Conservation (phyloP, 768 basidiomycete species). For the Hericium alpestre region DNA sequence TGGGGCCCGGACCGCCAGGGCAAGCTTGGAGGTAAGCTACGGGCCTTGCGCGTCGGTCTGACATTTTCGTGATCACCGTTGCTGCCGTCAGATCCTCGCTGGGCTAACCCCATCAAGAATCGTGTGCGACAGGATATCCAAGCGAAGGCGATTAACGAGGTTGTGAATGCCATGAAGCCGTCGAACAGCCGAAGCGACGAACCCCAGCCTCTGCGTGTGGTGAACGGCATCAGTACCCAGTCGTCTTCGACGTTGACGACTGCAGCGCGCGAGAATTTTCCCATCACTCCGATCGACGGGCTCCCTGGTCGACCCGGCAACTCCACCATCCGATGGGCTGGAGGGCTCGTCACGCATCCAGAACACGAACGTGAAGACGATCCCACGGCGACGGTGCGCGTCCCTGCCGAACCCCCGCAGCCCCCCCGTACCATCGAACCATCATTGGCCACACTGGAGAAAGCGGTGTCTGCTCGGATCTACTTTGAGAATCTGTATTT, state of each 20-base stretch:
- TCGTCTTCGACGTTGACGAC: constrained; percentile 68
- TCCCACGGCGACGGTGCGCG: constrained; percentile 17
- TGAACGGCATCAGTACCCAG: constrained; percentile 65
- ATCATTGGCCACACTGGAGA: constrained; percentile 85
- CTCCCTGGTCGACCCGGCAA: constrained; percentile 48
- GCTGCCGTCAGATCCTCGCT: constrained; percentile 58
- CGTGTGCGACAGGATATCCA: constrained; percentile 57
- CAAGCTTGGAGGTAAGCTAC: constrained; percentile 67
- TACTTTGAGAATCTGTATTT: constrained; percentile 92
- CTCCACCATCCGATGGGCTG: constrained; percentile 51
- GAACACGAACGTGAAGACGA: constrained; percentile 55
- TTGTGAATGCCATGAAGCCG: constrained; percentile 59
- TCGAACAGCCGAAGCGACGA: constrained; percentile 33
- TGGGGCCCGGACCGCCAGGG: constrained; percentile 87
- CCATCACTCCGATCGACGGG: constrained; percentile 31
- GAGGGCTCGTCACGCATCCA: constrained; percentile 53
- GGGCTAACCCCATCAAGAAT: constrained; percentile 84
- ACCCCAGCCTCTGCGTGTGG: constrained; percentile 52
- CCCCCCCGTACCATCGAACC: constrained; percentile 62
- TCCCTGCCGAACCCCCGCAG: constrained; percentile 20
- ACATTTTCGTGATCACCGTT: constrained; percentile 11
- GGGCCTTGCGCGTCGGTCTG: background rate
- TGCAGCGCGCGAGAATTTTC: constrained; percentile 61
- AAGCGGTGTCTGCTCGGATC: constrained; percentile 84
- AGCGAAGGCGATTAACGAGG: constrained; percentile 66